Evolutionary conservation across 1,284 basidiomycete genomes (phyloP).

Genomic region (Phlebopus sp.): DNA sequence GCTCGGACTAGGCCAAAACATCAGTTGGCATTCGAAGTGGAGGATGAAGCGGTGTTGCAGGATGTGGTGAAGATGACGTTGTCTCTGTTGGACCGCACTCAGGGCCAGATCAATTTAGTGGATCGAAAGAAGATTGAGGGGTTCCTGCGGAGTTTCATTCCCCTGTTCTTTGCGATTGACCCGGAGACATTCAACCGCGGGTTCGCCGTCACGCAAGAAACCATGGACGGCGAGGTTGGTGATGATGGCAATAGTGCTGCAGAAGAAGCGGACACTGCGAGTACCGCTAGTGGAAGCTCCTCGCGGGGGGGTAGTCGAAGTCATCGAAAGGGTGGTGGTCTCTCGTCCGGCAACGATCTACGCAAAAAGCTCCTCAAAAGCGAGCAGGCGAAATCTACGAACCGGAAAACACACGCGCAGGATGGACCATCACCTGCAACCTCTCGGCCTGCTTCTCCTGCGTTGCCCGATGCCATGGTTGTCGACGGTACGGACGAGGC

Average conservation of each 20-base stretch:
- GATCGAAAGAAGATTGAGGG: conserved; percentile 84
- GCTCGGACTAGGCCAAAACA: conserved; percentile 68
- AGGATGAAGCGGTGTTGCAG: conserved; percentile 76
- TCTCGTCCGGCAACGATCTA: conserved; percentile 55
- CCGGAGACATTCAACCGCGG: conserved; percentile 68
- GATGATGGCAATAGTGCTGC: conserved; percentile 46
- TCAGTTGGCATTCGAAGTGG: conserved; percentile 81
- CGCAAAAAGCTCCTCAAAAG: conserved; percentile 75
- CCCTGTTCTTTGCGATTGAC: conserved; percentile 72
- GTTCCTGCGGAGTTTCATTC: conserved; percentile 79
- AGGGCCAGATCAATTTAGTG: conserved; percentile 64
- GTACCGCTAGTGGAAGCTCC: conserved; percentile 34
- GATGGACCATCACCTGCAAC: conserved; percentile 34
- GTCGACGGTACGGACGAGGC: conserved; percentile 30
- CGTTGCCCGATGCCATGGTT: conserved; percentile 42
- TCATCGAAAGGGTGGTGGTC: conserved; percentile 35
- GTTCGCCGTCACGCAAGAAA: conserved; percentile 49
- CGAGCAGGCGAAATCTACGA: conserved; percentile 71
- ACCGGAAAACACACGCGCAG: conserved; percentile 55
- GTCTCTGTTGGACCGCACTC: conserved; percentile 89
- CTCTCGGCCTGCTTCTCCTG: conserved; percentile 49
- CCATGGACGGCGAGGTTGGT: conserved; percentile 49
- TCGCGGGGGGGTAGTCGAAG: conserved; percentile 38
- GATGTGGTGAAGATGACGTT: conserved; percentile 88
- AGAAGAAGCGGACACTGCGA: conserved; percentile 51